Evolutionary conservation across 2,329 filamentous ascomycete genomes (phyloP).

Genomic region (Dryadomyces sulphureus): DNA sequence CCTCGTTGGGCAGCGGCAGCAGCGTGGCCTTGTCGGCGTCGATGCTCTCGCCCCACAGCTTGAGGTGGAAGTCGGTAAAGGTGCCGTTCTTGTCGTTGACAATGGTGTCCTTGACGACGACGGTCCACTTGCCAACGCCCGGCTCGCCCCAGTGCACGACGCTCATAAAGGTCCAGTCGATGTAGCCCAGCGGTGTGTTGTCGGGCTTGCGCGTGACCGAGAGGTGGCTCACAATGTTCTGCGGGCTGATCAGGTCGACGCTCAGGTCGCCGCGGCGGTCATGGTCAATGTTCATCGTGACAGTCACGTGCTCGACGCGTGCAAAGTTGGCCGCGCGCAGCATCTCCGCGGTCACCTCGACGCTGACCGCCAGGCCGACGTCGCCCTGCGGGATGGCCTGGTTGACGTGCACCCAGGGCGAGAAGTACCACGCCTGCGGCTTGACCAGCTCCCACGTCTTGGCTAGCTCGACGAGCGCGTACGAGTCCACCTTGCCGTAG

Average conservation of each 20-base stretch:
- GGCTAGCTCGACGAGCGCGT: slow-evolving; percentile 67
- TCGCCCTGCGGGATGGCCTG: slow-evolving; percentile 74
- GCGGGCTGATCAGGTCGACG: slow-evolving; percentile 78
- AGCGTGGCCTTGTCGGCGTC: slow-evolving; percentile 58
- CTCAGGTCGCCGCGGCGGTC: slow-evolving; percentile 78
- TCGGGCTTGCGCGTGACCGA: slow-evolving; percentile 62
- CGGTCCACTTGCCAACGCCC: slow-evolving; percentile 78
- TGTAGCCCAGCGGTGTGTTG: slow-evolving; percentile 52
- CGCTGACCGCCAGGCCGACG: slow-evolving; percentile 62
- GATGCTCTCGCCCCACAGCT: slow-evolving; percentile 82
- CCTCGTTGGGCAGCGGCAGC: slow-evolving; percentile 67
- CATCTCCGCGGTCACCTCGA: slow-evolving; percentile 71
- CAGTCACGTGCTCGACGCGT: slow-evolving; percentile 82
- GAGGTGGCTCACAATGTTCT: slow-evolving; percentile 69
- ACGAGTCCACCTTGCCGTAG: slow-evolving; percentile 90
- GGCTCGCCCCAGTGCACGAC: slow-evolving; percentile 93
- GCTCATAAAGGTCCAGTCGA: slow-evolving; percentile 98
- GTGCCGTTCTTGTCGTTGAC: slow-evolving; percentile 63
- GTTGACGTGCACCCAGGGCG: slow-evolving; percentile 85
- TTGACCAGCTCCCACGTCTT: slow-evolving; percentile 81
- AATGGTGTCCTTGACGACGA: slow-evolving; percentile 73
- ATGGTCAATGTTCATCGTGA: slow-evolving; percentile 94
- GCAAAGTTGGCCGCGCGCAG: slow-evolving; percentile 70
- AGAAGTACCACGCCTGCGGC: slow-evolving; percentile 88
- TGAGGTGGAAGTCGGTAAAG: slow-evolving; percentile 85